Percentiles rank a stretch among this genome's conserved stretches.
These are phyloP conservation scores for Lodderomyces pseudojiufengensis DNA, from an alignment of 1,139 yeast genomes.

Conservation along the genomic window DNA sequence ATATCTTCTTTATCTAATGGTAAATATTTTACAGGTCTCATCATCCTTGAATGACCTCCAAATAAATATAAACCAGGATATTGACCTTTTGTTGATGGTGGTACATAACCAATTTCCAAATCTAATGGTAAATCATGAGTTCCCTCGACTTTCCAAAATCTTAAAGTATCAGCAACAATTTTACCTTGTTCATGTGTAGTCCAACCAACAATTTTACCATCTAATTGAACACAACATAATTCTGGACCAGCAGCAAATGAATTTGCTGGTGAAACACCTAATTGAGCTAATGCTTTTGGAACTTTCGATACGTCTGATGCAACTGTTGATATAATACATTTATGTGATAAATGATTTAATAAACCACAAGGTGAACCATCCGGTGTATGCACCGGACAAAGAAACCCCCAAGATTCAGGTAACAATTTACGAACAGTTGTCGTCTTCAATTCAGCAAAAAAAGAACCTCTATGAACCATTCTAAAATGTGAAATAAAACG, in stretches of 20 bases:
- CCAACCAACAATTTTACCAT: constrained; percentile 94
- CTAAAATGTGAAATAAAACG: constrained; percentile 96
- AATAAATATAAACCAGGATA: constrained; percentile 92
- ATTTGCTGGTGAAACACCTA: constrained; percentile 82
- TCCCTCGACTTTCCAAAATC: constrained; percentile 92
- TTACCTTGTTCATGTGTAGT: constrained; percentile 86
- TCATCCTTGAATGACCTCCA: constrained; percentile 92
- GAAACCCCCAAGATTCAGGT: constrained; percentile 98
- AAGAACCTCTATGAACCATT: constrained; percentile 99
- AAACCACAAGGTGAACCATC: constrained; percentile 99
- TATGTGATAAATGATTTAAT: constrained; percentile 93
- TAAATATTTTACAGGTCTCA: constrained; percentile 89
- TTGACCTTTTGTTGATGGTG: constrained; percentile 93
- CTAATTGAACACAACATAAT: constrained; percentile 85
- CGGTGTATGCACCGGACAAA: constrained; percentile 99
- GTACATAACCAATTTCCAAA: constrained; percentile 91
- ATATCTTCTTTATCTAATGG: constrained; percentile 81
- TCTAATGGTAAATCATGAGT: constrained; percentile 72
- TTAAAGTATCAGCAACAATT: constrained; percentile 81
- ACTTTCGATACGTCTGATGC: constrained; percentile 72
- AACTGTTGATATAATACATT: constrained; percentile 80
- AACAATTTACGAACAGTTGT: constrained; percentile 94
- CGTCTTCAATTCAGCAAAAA: constrained; percentile 96
- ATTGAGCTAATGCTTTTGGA: constrained; percentile 59
- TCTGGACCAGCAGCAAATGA: constrained; percentile 85